A percentile compares a stretch with the other conserved stretches of the same genome.
These are phyloP conservation scores for Achaetomium macrosporum DNA, from an alignment of 2,329 filamentous ascomycete species.

Conservation along the genomic window DNA sequence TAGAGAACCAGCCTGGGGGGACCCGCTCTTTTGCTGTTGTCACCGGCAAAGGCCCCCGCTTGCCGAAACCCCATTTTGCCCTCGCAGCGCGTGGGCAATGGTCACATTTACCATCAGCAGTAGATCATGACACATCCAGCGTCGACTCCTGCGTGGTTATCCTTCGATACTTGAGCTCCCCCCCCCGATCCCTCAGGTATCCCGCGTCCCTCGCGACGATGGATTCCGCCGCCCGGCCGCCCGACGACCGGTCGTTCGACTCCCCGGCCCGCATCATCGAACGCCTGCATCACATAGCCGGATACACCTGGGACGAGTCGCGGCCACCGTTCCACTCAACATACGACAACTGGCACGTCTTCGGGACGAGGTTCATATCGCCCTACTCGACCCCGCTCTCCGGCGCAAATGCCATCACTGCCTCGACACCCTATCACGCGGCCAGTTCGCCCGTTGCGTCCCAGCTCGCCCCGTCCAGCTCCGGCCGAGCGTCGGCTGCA, in stretches of 20 bases:
- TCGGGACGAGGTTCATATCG: constrained; percentile 55
- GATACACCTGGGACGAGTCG: constrained; percentile 71
- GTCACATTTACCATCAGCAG: neutral
- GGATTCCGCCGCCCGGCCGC: constrained; percentile 45
- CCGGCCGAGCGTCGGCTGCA: constrained; percentile 37
- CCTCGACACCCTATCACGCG: constrained; percentile 32
- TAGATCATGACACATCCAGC: constrained; percentile 23
- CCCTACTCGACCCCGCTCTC: constrained; percentile 38
- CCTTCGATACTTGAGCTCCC: constrained; percentile 21
- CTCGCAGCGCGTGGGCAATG: constrained; percentile 11
- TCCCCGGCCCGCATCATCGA: constrained; percentile 66
- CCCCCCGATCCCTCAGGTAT: constrained; percentile 19
- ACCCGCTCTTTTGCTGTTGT: constrained; percentile 7
- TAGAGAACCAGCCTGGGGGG: constrained; percentile 1
- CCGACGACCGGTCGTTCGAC: constrained; percentile 51
- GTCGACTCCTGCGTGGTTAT: constrained; percentile 17
- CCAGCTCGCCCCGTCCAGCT: constrained; percentile 32
- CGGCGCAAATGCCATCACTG: constrained; percentile 38
- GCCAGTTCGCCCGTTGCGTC: constrained; percentile 40
- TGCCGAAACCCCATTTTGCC: constrained; percentile 13
- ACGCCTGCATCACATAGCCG: constrained; percentile 64
- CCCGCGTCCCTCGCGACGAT: constrained; percentile 34
- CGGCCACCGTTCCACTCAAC: constrained; percentile 55
- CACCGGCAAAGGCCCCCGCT: constrained; percentile 12
- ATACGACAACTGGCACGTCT: constrained; percentile 84